Evolutionary conservation across 768 basidiomycete genomes (phyloP).

Genomic region (Xerocomus brunneocitrinus): DNA sequence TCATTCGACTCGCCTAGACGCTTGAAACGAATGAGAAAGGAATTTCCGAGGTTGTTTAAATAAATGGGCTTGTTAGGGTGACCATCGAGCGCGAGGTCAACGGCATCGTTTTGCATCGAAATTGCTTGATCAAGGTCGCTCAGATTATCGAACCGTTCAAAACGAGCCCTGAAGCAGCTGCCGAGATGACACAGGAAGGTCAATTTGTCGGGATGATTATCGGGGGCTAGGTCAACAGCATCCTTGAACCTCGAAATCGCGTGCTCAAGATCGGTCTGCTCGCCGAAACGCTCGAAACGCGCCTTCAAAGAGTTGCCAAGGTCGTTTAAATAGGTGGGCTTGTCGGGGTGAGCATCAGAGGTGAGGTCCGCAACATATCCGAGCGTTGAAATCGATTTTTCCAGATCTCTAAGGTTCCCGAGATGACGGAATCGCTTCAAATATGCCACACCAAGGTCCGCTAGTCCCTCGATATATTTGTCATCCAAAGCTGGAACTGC

Average conservation of each 20-base stretch:
- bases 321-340: background rate
- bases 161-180: background rate
- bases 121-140: slow-evolving; percentile 3
- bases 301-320: background rate
- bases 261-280: background rate
- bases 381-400: background rate
- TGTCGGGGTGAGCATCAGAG: background rate
- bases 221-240: background rate
- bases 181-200: background rate
- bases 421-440: background rate
- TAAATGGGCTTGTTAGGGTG: no score
- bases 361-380: background rate
- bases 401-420: background rate
- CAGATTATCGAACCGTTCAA: background rate
- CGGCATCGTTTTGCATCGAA: no score
- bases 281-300: slow-evolving; percentile 1
- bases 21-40: no score
- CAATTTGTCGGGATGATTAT: background rate
- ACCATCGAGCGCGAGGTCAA: no score
- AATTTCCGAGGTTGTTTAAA: no score
- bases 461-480: background rate
- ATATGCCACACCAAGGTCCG: background rate
- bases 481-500: background rate
- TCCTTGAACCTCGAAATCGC: background rate
- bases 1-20: no score